Base-by-base conservation (phyloP, 2,329 filamentous ascomycete genomes). In the Bisporella sp. region DNA sequence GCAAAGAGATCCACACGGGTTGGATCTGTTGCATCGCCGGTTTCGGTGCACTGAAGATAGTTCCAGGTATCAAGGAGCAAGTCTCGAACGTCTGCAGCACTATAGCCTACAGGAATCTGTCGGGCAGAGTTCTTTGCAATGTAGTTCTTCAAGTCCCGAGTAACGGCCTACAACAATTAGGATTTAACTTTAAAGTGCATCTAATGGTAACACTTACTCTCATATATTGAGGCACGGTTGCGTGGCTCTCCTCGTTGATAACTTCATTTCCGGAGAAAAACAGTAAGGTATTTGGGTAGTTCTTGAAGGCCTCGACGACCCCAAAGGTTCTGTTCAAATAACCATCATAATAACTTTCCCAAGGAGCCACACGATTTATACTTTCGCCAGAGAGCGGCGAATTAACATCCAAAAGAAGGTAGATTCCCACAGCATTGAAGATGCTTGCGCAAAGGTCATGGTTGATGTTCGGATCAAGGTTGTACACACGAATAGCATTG, bases 181-280 rank as follows among this genome's bases (percentile, higher is more conserved):
- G 9, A 39, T 39, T 9, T 39, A 42, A 49, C 21, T 21, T 21
- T 21, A 21, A 21, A 21, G 21, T 3, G 21, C 21, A 21, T 21
- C 21, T 6, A 29, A 11, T 6, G 8, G 8, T n/a, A 6, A 6
- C 12, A 57, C 60, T 53, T 48, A 65, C 65, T 52, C 82, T 77
- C 58, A 84, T 73, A 66, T 88, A 91, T n/a, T 81, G 84, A 32
- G 82, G 84, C 33, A 80, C 81, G 48, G 67, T 68, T 48, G 73
- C 69, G 55, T 79, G 84, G 37, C 79, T 83, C 46, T 79, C 72
- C 57, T 84, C 73, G 67, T 86, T 83, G 69, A 89, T 87, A 62
- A 89, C 83, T 69, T 90, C 86, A 68, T 90, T 90, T 51, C 82
- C 86, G 43, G 85, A 83, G 73, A 89, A 90, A 77, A 86, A 90